phyloP scores from a whole-genome alignment of 2,329 filamentous ascomycete genomes.

The Teratosphaeria gauchensis region DNA sequence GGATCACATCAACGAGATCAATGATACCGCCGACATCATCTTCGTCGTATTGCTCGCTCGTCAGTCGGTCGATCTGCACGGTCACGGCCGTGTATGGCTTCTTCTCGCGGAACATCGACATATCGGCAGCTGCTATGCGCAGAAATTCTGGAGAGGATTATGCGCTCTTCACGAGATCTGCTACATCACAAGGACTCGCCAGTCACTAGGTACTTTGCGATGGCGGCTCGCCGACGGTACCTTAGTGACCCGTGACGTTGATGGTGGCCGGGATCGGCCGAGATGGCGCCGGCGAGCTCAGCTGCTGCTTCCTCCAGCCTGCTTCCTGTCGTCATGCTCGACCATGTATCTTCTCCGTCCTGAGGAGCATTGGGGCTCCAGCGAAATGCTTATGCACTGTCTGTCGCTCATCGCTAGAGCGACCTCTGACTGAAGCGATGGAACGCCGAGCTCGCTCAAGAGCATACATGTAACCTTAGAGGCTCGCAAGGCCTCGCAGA shows the following conservation, averaged over 20 bases:
- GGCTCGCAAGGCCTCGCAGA: not conserved
- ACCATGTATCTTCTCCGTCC: not conserved
- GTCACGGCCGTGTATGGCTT: slow-evolving; percentile 92
- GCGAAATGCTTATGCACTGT: too few relatives aligned
- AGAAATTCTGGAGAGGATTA: not conserved
- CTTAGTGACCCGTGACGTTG: not conserved
- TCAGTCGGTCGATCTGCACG: slow-evolving; percentile 82
- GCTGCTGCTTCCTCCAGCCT: not conserved
- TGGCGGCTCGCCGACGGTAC: not conserved
- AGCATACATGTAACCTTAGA: too few relatives aligned
- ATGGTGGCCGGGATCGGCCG: not conserved
- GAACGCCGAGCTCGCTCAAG: not conserved
- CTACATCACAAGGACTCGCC: not conserved
- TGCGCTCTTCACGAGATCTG: not conserved
- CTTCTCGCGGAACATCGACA: slow-evolving; percentile 30
- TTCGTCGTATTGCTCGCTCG: slow-evolving; percentile 78
- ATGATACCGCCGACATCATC: slow-evolving; percentile 88
- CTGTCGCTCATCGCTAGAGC: not conserved
- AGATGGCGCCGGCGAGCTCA: not conserved
- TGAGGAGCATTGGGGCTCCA: too few relatives aligned
- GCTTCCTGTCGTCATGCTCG: not conserved
- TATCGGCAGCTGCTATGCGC: not conserved
- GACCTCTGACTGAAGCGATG: not conserved
- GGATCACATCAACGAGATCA: slow-evolving; percentile 88
- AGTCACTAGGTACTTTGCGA: not conserved